Evolutionary conservation across 306 rosid species (phyloP), one percentile per base, ranked within the genome.

Genomic region (Cucurbita maxima): DNA sequence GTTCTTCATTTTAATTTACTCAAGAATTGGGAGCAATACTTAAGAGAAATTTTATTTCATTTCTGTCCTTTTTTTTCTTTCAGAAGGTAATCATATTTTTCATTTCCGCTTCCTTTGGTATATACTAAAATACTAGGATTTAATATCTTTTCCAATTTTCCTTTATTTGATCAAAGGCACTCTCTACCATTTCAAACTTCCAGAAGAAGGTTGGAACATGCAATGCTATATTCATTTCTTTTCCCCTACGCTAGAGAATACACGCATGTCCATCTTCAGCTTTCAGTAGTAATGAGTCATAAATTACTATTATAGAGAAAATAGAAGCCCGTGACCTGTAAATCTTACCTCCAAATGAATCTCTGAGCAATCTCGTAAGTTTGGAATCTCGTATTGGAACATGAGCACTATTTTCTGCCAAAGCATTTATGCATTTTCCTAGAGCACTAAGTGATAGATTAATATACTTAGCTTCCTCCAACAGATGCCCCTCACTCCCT

Each of bases 361-460:
- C 97, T 82, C 86, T 89, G 74, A 91, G 96, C 89, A 94, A 86
- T 79, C 97, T 83, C 54, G 99, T 94, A 76, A 94, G 97, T 85
- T 91, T 94, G 48, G 99, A 94, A 91, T 94, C 97, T 20, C 99
- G 97, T 83, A 94, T 77, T 76, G 99, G 99, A 78, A 94, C 88
- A 82, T 94, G 99, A 76, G 95, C 53, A 86, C 74, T 86, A 75
- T 89, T 94, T 86, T 94, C 99, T 73, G 99, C 99, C 22, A 94
- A 84, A 75, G 96, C 93, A 91, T 94, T 89, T 38, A 91, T 94
- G 81, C 99, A 91, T 85, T 91, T 94, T 66, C 99, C 99, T 61
- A 94, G 79, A 72, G 97, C 90, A 83, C 92, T 94, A 76, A 94
- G 97, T 43, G 97, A 94, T 64, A 94, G 92, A 75, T 94, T 94